These are phyloP conservation scores for Eimeria necatrix DNA, from an alignment of 169 alveolate genomes.

Conservation along the genomic window DNA sequence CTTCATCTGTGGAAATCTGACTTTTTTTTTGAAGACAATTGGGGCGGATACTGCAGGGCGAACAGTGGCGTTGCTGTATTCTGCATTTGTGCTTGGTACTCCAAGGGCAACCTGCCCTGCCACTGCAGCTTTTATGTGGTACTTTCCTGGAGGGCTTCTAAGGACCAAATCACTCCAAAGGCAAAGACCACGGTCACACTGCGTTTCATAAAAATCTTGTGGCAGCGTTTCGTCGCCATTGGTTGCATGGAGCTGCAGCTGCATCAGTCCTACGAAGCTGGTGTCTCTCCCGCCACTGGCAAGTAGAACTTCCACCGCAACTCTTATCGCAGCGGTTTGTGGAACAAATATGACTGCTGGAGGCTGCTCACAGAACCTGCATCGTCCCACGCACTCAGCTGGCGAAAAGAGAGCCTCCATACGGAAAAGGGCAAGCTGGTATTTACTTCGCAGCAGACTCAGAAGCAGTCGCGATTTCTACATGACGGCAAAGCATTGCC, in stretches of 20 bases:
- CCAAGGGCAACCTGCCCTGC: neutral
- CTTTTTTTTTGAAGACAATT: neutral
- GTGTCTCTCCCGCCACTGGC: constrained; percentile 49
- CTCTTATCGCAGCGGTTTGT: neutral
- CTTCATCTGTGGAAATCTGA: too few relatives aligned
- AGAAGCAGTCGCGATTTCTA: too few relatives aligned
- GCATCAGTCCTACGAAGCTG: constrained; percentile 38
- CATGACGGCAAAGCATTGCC: too few relatives aligned
- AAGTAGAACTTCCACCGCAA: constrained; percentile 50
- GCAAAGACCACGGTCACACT: constrained; percentile 47
- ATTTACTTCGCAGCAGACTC: too few relatives aligned
- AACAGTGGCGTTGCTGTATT: too few relatives aligned
- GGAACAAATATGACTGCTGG: constrained; percentile 64
- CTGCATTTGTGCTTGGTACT: neutral
- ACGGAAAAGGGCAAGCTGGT: too few relatives aligned
- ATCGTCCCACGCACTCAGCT: neutral
- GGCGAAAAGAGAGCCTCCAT: neutral
- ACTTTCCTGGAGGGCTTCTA: constrained; percentile 41
- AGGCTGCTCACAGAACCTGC: constrained; percentile 74
- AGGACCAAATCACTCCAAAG: constrained; percentile 41
- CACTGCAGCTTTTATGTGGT: constrained; percentile 21
- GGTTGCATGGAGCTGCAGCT: constrained; percentile 22
- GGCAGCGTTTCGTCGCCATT: neutral
- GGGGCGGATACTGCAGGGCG: constrained; percentile 66
- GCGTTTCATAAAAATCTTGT: neutral